Evolutionary conservation across 768 basidiomycete genomes (phyloP), one percentile per base, ranked within the genome.

Genomic region (Tulasnella sp.): DNA sequence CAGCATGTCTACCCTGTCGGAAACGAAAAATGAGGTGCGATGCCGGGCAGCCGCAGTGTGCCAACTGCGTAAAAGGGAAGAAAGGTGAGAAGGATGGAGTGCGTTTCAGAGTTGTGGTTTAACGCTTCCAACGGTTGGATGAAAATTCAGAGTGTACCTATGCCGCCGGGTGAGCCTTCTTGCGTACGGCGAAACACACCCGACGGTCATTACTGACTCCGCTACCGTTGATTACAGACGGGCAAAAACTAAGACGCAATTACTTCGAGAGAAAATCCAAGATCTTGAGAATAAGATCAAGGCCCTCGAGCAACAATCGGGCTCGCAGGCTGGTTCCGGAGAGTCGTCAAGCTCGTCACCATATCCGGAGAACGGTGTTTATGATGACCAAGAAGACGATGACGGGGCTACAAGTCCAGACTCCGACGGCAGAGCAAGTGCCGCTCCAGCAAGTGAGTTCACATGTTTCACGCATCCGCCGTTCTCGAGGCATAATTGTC

Each of bases 1-100:
- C 58, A 24, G 58, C 58, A 50, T 59, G 58, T 34, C 45, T 59
- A 19, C 58, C 48, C 27, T 59, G 58, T 23, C 48, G 58, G 23
- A 59, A 59, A 29, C 26, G 58, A 41, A 59, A 59, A 38, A 59
- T 59, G 58, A 44, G 47, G 27, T 59, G 58, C 34, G 58, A 59
- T 41, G 58, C 58, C 17, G 58, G 58, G 8, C 58, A 59, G 50
- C 58, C 58, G 21, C 58, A 59, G 4, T 59, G 58, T 47, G 47
- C 58, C n/a, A 59, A 59, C 58, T 59, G 58, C 21, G 58, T 59
- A 21, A 59, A 59, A 47, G 58, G 58, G 29, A 59, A 59, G 48
- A 59, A 59, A 59, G 58, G 58, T 59, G 45, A 27, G 55, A 3
- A n/a, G 5, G 19, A 51, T 9, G 4, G 27, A 30, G 50, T 51